Percentiles rank a stretch among this genome's conserved stretches.
These are phyloP conservation scores for Monilinia polystroma DNA, from an alignment of 2,329 filamentous ascomycete genomes.

Conservation along the genomic window DNA sequence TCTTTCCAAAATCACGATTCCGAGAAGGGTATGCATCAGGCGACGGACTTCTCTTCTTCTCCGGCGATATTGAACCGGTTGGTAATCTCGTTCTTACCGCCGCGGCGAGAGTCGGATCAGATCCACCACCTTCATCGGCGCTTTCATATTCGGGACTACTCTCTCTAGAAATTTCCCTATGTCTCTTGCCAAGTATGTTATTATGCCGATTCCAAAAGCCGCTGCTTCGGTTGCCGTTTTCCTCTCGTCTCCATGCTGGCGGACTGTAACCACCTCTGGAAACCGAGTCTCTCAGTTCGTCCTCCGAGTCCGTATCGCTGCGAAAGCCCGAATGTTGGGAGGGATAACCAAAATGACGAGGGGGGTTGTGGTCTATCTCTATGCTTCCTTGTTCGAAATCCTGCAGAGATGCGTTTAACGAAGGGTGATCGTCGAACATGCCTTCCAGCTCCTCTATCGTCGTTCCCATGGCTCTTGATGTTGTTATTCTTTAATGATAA, in stretches of 20 bases:
- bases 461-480: slow-evolving; percentile 28
- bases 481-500: slow-evolving; percentile 2
- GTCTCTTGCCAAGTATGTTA: slow-evolving; percentile 51
- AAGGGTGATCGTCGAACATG: slow-evolving; percentile 57
- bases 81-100: slow-evolving; percentile 45
- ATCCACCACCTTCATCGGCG: slow-evolving; percentile 48
- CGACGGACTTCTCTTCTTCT: slow-evolving; percentile 56
- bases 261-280: slow-evolving; percentile 60
- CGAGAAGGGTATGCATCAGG: slow-evolving; percentile 45
- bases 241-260: slow-evolving; percentile 58
- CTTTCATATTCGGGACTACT: slow-evolving; percentile 60
- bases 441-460: slow-evolving; percentile 49
- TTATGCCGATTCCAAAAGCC: slow-evolving; percentile 50
- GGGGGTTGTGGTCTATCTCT: slow-evolving; percentile 42
- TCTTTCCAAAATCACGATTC: slow-evolving; percentile 42
- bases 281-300: slow-evolving; percentile 44
- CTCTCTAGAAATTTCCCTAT: slow-evolving; percentile 54
- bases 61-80: slow-evolving; percentile 53
- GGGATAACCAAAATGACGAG: slow-evolving; percentile 48
- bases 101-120: slow-evolving; percentile 38
- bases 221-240: slow-evolving; percentile 45
- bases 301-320: slow-evolving; percentile 45
- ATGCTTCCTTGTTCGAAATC: slow-evolving; percentile 57
- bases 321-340: slow-evolving; percentile 65
- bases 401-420: slow-evolving; percentile 58